Conservation (phyloP, 345 rosid genomes). For the Erucastrum elatum region DNA sequence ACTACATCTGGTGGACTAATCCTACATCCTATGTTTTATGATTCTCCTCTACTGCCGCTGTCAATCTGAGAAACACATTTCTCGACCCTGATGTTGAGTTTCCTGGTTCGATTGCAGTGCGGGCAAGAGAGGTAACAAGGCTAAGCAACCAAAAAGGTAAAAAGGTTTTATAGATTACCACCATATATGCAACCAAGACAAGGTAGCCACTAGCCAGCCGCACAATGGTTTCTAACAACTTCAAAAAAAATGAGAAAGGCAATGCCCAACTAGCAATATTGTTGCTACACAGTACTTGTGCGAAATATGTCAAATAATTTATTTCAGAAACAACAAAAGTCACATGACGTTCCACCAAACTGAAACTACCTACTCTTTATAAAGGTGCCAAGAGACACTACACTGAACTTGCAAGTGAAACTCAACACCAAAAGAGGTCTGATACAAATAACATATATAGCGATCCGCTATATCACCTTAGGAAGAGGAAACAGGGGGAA, state of each 20-base stretch:
- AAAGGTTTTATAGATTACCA: too few species aligned
- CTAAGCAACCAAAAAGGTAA: not conserved
- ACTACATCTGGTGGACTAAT: not conserved
- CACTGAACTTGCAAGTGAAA: not conserved
- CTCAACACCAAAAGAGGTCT: not conserved
- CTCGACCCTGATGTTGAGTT: not conserved
- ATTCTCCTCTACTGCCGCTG: not conserved
- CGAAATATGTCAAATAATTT: not conserved
- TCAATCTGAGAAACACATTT: not conserved
- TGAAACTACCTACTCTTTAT: not conserved
- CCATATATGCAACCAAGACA: not conserved
- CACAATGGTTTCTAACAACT: not conserved
- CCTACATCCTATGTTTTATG: not conserved
- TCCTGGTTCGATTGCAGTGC: not conserved
- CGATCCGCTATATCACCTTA: slow-evolving; percentile 25
- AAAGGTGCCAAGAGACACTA: not conserved
- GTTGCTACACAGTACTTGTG: not conserved
- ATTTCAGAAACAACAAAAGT: not conserved
- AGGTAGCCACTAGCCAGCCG: not conserved
- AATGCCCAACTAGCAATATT: not conserved
- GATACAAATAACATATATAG: not conserved
- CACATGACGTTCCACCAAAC: not conserved
- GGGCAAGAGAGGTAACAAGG: not conserved
- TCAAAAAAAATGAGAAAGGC: not conserved
- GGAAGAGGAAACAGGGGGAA: slow-evolving; percentile 33